Evolutionary conservation across 2,329 filamentous ascomycete genomes (phyloP), one percentile per base, ranked within the genome.

Genomic region (Pestalotiopsis fici): DNA sequence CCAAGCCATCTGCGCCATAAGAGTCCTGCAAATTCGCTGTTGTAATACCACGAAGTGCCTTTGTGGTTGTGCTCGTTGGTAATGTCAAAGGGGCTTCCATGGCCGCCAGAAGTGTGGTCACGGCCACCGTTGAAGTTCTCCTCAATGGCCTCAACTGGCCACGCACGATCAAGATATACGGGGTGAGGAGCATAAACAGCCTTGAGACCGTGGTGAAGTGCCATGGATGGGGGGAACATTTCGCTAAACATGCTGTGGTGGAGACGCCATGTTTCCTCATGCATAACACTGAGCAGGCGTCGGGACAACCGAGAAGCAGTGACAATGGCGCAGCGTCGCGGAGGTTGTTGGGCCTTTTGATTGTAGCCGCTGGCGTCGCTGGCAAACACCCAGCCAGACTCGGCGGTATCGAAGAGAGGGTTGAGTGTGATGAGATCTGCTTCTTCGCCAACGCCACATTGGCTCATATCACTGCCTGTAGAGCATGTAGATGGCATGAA

Each of bases 1-100:
- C 87, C 87, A 59, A 96, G 80, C 94, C 94, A 97, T 57, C 93
- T 85, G 63, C 91, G 86, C 88, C 93, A 97, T 71, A 97, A 76
- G n/a, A 91, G 87, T 4, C 90, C 87, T 0, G 92, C 90, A 74
- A 96, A 97, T 62, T 90, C 87, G 25, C 90, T 90, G 73, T 94
- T 92, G 79, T 94, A 97, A 79, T 95, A 97, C 92, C 93, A 97
- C 57, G 87, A 94, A 56, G 90, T 91, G 15, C 93, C 93, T 73
- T 88, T 88, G 82, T 95, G 94, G 78, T 95, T 95, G 78, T 94
- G 92, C 79, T 97, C 93, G 65, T 93, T 90, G 71, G 87, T 85
- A 23, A 85, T 74, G 66, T 90, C 89, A 72, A 91, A 94, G 6
- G 92, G 86, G 50, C 89, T 91, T 43, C 91, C 89, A 35, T 83